Evolutionary conservation across 2,329 filamentous ascomycete genomes (phyloP).

Genomic region (Capronia epimyces): DNA sequence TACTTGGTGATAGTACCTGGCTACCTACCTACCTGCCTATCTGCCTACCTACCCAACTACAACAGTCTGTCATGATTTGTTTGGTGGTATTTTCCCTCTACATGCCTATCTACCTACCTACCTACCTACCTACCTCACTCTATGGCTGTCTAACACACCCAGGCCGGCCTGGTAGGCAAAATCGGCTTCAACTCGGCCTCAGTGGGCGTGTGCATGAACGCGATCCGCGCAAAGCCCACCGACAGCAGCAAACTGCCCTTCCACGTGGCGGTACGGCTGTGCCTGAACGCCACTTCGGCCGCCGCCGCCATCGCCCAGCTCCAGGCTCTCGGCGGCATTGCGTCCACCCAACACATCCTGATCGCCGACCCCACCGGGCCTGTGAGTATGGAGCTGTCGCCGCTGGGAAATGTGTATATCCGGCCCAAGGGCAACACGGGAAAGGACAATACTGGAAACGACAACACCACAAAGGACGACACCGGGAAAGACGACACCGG

Average conservation of each 20-base stretch:
- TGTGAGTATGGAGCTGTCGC: constrained; percentile 44
- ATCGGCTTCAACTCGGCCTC: constrained; percentile 51
- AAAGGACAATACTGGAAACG: no score
- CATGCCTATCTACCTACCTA: no score
- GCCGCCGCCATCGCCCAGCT: constrained; percentile 43
- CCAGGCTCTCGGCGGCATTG: constrained; percentile 41
- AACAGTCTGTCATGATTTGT: no score
- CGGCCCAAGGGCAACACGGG: no score
- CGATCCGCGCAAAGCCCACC: constrained; percentile 48
- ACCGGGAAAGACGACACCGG: no score
- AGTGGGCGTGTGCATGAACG: constrained; percentile 52
- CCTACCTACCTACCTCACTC: no score
- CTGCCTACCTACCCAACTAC: no score
- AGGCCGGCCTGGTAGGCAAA: constrained; percentile 51
- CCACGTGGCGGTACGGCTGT: constrained; percentile 50
- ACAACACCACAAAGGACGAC: no score
- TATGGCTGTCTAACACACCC: no score
- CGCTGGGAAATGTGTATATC: neutral
- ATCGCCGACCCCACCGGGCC: constrained; percentile 44
- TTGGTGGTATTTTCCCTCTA: no score
- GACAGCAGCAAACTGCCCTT: constrained; percentile 44
- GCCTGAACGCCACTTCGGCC: constrained; percentile 43
- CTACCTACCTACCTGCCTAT: no score
- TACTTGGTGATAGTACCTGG: no score
- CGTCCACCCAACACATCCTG: constrained; percentile 49